Evolutionary conservation across 1,284 basidiomycete genomes (phyloP).

Genomic region (Puccinia hordei): DNA sequence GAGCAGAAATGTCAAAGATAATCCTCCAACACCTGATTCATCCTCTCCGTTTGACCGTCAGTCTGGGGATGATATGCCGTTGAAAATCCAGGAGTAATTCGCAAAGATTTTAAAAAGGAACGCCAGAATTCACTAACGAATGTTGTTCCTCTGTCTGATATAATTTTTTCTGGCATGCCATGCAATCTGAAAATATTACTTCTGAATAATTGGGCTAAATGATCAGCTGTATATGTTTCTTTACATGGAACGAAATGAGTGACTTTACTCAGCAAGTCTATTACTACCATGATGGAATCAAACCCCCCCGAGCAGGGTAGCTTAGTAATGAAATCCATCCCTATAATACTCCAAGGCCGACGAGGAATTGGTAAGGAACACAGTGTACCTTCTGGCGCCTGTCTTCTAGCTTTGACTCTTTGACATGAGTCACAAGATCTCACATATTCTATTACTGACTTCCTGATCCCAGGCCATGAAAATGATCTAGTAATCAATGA

Average conservation of each 20-base stretch:
- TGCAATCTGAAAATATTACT: no score
- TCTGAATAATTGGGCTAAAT: no score
- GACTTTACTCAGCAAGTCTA: constrained; percentile 1
- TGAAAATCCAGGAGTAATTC: no score
- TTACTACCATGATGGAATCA: constrained; percentile 25
- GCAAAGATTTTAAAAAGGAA: no score
- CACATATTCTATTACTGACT: constrained; percentile 2
- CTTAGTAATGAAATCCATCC: constrained; percentile 36
- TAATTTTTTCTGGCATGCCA: no score
- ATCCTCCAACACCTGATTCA: constrained; percentile 31
- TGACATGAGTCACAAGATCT: constrained; percentile 25
- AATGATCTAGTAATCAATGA: not conserved
- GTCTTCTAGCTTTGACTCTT: no score
- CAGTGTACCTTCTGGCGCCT: not conserved
- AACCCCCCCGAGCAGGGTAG: constrained; percentile 5
- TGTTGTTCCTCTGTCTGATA: no score
- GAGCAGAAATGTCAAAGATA: constrained; percentile 52
- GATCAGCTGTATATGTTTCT: not conserved
- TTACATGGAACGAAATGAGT: constrained; percentile 28
- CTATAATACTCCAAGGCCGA: constrained; percentile 26
- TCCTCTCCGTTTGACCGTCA: no score
- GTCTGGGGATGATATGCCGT: no score
- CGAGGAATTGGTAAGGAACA: not conserved
- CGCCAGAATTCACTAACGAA: no score
- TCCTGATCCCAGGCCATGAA: no score